These are phyloP conservation scores for barrel medic (Medicago truncatula) DNA, from an alignment of 306 rosid genomes.

Conservation along the genomic window DNA sequence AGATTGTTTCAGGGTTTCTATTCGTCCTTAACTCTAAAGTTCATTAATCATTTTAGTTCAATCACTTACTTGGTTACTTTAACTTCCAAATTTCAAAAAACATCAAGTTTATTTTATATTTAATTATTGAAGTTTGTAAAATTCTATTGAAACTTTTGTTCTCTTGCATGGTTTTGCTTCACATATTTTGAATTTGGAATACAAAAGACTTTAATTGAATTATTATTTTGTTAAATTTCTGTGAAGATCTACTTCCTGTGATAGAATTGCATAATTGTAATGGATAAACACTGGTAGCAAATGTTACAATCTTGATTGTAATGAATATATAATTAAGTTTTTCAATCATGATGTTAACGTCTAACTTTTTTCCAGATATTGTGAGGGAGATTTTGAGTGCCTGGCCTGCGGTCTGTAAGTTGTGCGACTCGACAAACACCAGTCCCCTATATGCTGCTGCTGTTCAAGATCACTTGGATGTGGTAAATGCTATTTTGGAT, in stretches of 20 bases:
- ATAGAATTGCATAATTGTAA: background rate
- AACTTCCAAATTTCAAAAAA: background rate
- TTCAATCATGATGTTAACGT: slow-evolving; percentile 18
- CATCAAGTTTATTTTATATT: background rate
- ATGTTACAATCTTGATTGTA: background rate
- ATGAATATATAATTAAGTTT: background rate
- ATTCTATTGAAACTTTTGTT: slow-evolving; percentile 6
- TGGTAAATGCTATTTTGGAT: slow-evolving; percentile 84
- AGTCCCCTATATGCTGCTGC: slow-evolving; percentile 93
- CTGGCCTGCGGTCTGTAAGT: slow-evolving; percentile 81
- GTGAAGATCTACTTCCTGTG: background rate
- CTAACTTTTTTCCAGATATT: slow-evolving; percentile 62
- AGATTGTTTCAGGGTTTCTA: background rate
- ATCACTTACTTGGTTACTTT: background rate
- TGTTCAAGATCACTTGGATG: slow-evolving; percentile 75
- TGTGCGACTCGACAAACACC: slow-evolving; percentile 79
- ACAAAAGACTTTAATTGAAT: background rate
- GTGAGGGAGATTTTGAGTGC: slow-evolving; percentile 68
- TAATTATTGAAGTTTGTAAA: slow-evolving; percentile 7
- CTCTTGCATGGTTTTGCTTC: background rate
- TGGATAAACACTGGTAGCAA: background rate
- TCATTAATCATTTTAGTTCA: too few species aligned
- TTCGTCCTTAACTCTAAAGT: background rate
- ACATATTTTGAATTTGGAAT: slow-evolving; percentile 6
- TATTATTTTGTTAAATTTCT: background rate